These are phyloP conservation scores for Lepiota subincarnata DNA, from an alignment of 768 basidiomycete genomes.

Conservation along the genomic window DNA sequence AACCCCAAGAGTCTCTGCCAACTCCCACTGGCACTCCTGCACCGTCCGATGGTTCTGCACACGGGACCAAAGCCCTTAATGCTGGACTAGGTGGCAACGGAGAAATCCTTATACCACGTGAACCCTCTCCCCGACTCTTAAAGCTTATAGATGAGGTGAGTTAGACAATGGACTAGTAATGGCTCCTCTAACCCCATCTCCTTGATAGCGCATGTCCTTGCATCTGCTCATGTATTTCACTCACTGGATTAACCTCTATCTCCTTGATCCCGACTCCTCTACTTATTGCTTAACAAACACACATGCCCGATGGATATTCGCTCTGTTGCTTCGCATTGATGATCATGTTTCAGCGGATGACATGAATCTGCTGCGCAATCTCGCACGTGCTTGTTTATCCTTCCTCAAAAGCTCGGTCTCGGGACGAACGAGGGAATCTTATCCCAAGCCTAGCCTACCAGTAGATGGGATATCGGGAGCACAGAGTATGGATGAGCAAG, in stretches of 20 bases:
- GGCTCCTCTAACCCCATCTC: constrained; percentile 15
- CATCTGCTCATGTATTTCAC: constrained; percentile 83
- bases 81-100: not conserved
- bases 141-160: constrained; percentile 65
- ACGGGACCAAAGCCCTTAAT: not conserved
- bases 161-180: constrained; percentile 12
- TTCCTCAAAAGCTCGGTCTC: constrained; percentile 28
- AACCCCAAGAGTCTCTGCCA: constrained; percentile 34
- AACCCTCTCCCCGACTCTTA: constrained; percentile 57
- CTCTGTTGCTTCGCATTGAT: constrained; percentile 65
- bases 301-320: constrained; percentile 78
- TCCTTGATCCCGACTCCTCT: constrained; percentile 39
- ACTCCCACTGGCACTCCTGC: constrained; percentile 38
- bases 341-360: constrained; percentile 71
- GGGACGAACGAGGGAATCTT: constrained; percentile 27
- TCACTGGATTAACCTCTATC: constrained; percentile 69
- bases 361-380: constrained; percentile 67
- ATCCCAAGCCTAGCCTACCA: constrained; percentile 12
- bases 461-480: constrained; percentile 2
- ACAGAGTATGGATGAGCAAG: constrained; percentile 33
- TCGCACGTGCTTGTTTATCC: constrained; percentile 66
- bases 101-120: constrained; percentile 35
- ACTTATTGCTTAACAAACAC: constrained; percentile 42
- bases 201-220: constrained; percentile 55
- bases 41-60: constrained; percentile 22